Percentiles rank a stretch among this genome's conserved stretches.
phyloP scores from a whole-genome alignment of 2,329 filamentous ascomycete genomes.

The Pyricularia sp. region DNA sequence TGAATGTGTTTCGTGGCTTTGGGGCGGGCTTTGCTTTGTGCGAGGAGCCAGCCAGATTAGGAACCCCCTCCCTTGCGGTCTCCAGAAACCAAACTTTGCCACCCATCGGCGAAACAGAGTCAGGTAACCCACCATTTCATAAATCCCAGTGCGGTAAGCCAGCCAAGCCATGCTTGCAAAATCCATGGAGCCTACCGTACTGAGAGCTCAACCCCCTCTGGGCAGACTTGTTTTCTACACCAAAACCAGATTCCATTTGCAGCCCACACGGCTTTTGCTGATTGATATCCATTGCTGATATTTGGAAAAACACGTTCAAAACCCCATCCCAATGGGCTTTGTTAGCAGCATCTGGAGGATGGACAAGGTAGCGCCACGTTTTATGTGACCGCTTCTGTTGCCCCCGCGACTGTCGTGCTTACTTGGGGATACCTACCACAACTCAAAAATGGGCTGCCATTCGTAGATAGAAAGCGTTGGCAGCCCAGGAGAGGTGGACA shows the following conservation, averaged over 20 bases:
- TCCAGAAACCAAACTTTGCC: neutral
- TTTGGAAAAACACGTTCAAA: neutral
- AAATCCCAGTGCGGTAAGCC: neutral
- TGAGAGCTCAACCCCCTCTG: neutral
- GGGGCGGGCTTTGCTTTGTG: neutral
- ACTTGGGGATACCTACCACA: neutral
- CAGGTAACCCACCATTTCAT: neutral
- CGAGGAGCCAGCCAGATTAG: neutral
- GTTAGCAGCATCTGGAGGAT: neutral
- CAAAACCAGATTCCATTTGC: neutral
- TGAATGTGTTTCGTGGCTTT: neutral
- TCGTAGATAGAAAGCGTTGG: neutral
- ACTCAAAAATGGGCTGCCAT: neutral
- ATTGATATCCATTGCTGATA: neutral
- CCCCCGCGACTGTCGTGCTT: neutral
- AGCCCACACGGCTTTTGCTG: neutral
- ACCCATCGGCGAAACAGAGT: neutral
- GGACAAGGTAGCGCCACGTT: neutral
- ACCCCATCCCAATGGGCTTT: neutral
- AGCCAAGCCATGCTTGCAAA: neutral
- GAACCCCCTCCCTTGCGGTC: neutral
- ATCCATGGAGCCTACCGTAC: neutral
- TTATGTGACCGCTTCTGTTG: constrained; percentile 1
- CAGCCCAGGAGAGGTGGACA: neutral
- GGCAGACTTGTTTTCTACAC: neutral